A percentile compares a stretch with the other conserved stretches of the same genome.
These are phyloP conservation scores for Coemansia reversa DNA, from an alignment of 192 early-diverging fungal genomes.

Conservation along the genomic window DNA sequence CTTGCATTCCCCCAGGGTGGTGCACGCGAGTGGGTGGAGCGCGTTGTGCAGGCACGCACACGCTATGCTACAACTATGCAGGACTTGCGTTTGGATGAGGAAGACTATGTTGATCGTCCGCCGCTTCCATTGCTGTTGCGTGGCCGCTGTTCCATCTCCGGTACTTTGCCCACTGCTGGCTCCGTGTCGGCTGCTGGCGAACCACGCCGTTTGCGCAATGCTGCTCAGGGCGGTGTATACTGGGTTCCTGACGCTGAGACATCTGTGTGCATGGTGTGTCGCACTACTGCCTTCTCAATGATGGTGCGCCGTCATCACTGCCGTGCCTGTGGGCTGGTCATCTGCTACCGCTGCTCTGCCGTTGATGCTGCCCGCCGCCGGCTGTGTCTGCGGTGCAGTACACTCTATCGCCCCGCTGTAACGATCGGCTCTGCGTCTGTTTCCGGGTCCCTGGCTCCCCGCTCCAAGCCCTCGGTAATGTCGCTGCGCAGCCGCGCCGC, in stretches of 20 bases:
- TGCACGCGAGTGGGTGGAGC: slow-evolving; percentile 35
- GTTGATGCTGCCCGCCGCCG: slow-evolving; percentile 21
- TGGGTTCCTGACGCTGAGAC: slow-evolving; percentile 56
- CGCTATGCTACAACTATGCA: slow-evolving; percentile 25
- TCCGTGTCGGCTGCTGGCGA: slow-evolving; percentile 1
- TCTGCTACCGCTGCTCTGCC: slow-evolving; percentile 54
- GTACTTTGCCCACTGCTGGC: slow-evolving; percentile 4
- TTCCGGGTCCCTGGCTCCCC: neutral
- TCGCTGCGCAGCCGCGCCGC: slow-evolving; percentile 35
- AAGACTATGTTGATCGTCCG: slow-evolving; percentile 48
- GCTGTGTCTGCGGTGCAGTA: slow-evolving; percentile 35
- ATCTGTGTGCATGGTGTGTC: slow-evolving; percentile 55
- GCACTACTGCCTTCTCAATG: slow-evolving; percentile 51
- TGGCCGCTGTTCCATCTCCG: slow-evolving; percentile 49
- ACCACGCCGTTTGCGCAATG: slow-evolving; percentile 13
- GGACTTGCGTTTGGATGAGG: slow-evolving; percentile 52
- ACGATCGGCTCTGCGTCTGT: neutral
- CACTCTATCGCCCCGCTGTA: neutral
- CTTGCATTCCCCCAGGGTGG: slow-evolving; percentile 24
- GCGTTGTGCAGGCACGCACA: slow-evolving; percentile 19
- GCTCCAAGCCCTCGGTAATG: slow-evolving; percentile 19
- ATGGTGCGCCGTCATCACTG: slow-evolving; percentile 57
- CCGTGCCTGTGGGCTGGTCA: slow-evolving; percentile 50
- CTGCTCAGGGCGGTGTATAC: slow-evolving; percentile 28
- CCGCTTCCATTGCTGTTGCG: slow-evolving; percentile 32